Base-by-base conservation (phyloP, 1,284 basidiomycete species). In the Melampsora larici-populina region DNA sequence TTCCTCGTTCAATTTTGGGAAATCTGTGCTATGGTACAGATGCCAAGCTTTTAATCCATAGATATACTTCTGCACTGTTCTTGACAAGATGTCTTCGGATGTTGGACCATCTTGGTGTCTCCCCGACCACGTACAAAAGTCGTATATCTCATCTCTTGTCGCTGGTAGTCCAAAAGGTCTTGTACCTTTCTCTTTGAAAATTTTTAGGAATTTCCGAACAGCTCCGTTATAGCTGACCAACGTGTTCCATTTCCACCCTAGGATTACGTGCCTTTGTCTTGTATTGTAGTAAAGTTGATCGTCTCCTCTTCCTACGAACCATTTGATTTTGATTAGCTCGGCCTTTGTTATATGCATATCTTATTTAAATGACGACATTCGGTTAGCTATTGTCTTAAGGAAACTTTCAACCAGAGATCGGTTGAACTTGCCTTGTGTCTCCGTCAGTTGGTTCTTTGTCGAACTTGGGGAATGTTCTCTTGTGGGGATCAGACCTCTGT, bases 181-280 rank as follows among this genome's bases (percentile, higher is more conserved):
- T 9, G 26, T 31, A 31, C 31, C 49, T 4, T 17, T 31, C 24
- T 21, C 69, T 5, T 15, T 31, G 8, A 31, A 31, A 21, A 58
- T 51, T 21, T 33, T 70, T 9, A 55, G 15, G 29, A 58, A 70
- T 58, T 70, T 70, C 11, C 43, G 26, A 11, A 70, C 49, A 6
- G 48, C 69, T 7, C 31, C 17, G 26, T 70, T 70, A 49, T 43
- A 43, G 24, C 15, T 33, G 8, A 6, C 36, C 40, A 9, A 67
- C 15, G 43, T 69, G 29, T 67, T 67, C 65, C 33, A 43, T 67
- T 67, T 67, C 65, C 65, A 67, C 6, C 65, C 65, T 9, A 2
- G 31, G 6, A 67, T 13, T 31, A 63, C 15, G 24, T 63, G 60
- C 24, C 17, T 40, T 18, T 66, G 29, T 31, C 24, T 33, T n/a